Evolutionary conservation across 2,329 filamentous ascomycete genomes (phyloP), one percentile per base, ranked within the genome.

Genomic region (Ceratocystis ficicola): DNA sequence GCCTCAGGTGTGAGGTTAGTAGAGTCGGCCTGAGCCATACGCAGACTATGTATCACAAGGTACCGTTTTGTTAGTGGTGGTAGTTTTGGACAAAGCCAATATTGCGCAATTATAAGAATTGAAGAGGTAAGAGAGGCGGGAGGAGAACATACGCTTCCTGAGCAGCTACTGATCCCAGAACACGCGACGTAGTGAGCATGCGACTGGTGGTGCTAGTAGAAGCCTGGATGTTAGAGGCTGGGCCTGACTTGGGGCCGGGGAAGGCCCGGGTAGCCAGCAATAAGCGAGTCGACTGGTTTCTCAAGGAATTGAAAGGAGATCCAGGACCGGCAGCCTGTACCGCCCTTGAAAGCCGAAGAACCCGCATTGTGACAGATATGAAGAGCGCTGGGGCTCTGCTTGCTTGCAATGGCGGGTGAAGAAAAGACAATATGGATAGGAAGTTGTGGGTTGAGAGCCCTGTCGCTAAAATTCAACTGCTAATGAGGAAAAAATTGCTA

Each of bases 21-120:
- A 46, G 80, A 77, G 66, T 81, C 79, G 63, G 83, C 78, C 70
- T 83, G 80, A 6, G 81, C 80, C 69, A 82, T 80, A 70, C 77
- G 79, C 69, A 84, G 73, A 65, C 75, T 77, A 44, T 2, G 15
- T 12, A 63, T 12, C 22, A 15, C 50, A 60, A 63, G 67, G 41
- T 15, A 10, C 3, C 15, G 28, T 30, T 7, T 20, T 32, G 52
- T 59, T 57, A 66, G 48, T 36, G 41, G 17, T 41, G 25, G 36
- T 63, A 28, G 8, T 15, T 57, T 46, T 48, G 15, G 28, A 15
- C 20, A 30, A 30, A 63, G 41, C 32, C 36, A 41, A 41, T 41
- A 4, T 15, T 41, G 36, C 36, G 36, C 36, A 15, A 15, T 41
- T 22, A 32, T 50, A 17, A 20, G 44, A n/a, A 20, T 63, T 44